A percentile compares a stretch with the other conserved stretches of the same genome.
Evolutionary conservation across 2,329 filamentous ascomycete genomes (phyloP).

Genomic region (Colletotrichum sp.): DNA sequence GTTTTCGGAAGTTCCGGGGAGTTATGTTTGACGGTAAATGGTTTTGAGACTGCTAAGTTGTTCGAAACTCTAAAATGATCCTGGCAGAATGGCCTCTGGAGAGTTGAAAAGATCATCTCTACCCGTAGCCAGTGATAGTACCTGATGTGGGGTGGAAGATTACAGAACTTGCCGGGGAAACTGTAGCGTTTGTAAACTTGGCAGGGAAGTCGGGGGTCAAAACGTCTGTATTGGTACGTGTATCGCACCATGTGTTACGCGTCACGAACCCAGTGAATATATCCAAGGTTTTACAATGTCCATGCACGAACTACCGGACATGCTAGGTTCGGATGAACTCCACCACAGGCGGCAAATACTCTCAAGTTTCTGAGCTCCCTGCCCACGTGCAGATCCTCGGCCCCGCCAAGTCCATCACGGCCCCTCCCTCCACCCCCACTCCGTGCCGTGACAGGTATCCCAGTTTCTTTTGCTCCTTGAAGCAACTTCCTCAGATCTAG

Average conservation of each 20-base stretch:
- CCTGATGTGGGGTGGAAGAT: background rate
- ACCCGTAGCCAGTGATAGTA: background rate
- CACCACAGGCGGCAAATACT: background rate
- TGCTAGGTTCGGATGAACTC: background rate
- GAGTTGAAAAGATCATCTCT: background rate
- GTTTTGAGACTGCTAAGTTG: background rate
- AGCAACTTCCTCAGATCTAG: too few relatives aligned
- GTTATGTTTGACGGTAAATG: background rate
- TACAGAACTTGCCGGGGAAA: background rate
- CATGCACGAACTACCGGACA: background rate
- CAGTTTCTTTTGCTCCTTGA: too few relatives aligned
- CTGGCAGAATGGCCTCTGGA: background rate
- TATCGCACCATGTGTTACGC: background rate
- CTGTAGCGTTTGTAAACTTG: background rate
- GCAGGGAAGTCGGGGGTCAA: background rate
- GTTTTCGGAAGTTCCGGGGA: background rate
- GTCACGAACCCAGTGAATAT: background rate
- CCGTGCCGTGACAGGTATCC: background rate
- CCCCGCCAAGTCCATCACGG: too few relatives aligned
- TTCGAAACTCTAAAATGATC: background rate
- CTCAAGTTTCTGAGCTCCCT: background rate
- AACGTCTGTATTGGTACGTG: background rate
- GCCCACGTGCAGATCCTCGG: background rate
- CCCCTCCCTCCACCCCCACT: background rate
- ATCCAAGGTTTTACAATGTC: background rate